Evolutionary conservation across 305 asterid species (phyloP), one percentile per base, ranked within the genome.

Genomic region (Fraxinus dipetala): DNA sequence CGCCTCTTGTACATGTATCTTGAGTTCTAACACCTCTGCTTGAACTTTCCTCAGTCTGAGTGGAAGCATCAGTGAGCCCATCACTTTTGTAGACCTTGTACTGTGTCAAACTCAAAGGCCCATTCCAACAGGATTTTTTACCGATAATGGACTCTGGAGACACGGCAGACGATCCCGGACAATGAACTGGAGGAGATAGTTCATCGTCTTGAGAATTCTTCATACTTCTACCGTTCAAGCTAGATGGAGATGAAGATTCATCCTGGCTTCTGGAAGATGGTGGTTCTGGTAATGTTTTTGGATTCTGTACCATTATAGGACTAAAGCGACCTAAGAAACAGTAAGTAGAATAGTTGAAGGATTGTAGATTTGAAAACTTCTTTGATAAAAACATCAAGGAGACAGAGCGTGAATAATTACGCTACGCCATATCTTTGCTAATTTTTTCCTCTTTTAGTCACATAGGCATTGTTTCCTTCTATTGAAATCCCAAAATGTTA

Each of bases 61-160:
- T 96, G 38, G 98, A 90, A 82, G 99, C 99, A 89, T 96, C 98
- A 31, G 98, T 89, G 10, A 89, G 90, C 16, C 97, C 90, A 26
- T 89, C 93, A 28, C 78, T 88, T 80, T 92, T 92, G 97, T 93
- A 92, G 77, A 93, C 87, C 87, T 94, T 96, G 87, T 93, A 94
- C 78, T 94, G 97, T 1, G 95, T 83, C 80, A 94, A 82, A 89
- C 93, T 89, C 80, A 94, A 85, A 61, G 94, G 87, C 77, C 96
- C 96, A 77, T 90, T 91, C 96, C 94, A 93, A 32, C 93, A 87
- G 69, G 95, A 82, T 70, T 88, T 89, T 85, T 95, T 93, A 67
- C 83, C 92, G 4, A 56, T 80, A 81, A 87, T 92, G 79, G 89
- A 92, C 77, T 90, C 97, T 10, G 98, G 96, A 72, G 98, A 91